Base-by-base conservation (phyloP, 2,329 filamentous ascomycete species). In the Podosphaera xanthii region DNA sequence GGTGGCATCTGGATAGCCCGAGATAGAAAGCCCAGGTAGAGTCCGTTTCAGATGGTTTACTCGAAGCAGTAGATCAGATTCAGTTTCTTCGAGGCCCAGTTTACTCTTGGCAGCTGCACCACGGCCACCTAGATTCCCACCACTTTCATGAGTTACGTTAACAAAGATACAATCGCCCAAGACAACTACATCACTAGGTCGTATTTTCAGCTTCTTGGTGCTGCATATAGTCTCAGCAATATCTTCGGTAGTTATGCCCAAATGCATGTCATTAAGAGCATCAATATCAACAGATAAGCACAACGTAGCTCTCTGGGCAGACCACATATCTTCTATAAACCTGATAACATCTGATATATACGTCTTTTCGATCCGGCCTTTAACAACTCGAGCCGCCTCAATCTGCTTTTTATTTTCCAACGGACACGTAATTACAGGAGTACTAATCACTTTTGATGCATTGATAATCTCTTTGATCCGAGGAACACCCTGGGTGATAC, bases 381-480 rank as follows among this genome's bases (percentile, higher is more conserved):
- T 94, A 64, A 95, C 91, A 48, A 95, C 82, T 38, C 84, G 82
- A n/a, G 91, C 92, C 1, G 86, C 87, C 63, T 83, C 79, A 59
- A 92, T 81, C 63, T 84, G 80, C 59, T 78, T 74, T 61, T 83
- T 81, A 68, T 89, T 92, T 63, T 87, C 78, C 4, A 97, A 76
- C 3, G 87, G 84, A 67, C 92, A 97, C 4, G 80, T 82, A 65
- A 98, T 94, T 68, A 98, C 85, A 0, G 92, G 92, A 0, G 92
- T 98, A 70, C 86, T 94, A 71, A 98, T 98, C 57, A 77, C 76
- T 70, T 89, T 94, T 7, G 89, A 95, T 4, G 92, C 92, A 72
- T 98, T 98, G 81, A 98, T 98, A 65, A 98, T 98, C 76, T 98
- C 92, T 74, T 98, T 98, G 75, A 98, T 98, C 83, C 92, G 91